Base-by-base conservation (phyloP, 2,329 filamentous ascomycete genomes). In the Nakataea oryzae region DNA sequence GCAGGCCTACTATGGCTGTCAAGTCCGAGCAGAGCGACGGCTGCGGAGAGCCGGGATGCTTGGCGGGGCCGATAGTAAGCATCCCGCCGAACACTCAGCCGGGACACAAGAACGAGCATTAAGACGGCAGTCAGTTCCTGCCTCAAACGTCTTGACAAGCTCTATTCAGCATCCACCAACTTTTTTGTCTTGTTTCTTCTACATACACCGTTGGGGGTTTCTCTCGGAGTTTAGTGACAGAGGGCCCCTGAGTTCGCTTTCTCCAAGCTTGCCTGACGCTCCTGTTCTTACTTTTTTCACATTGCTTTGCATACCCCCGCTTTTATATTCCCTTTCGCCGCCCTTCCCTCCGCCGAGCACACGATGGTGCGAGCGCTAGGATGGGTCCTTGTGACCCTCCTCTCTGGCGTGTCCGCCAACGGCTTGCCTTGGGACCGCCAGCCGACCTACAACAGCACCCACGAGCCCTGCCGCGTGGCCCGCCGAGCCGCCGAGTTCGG, bases 401-500 rank as follows among this genome's bases (percentile, higher is more conserved):
- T 24, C 54, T 27, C 54, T 1, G 28, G 54, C 54, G 54, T 21
- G 13, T 56, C 54, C 41, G 41, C 61, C 41, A 17, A 28, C 47
- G 9, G 58, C 26, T 30, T 41, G 34, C 58, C 32, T 21, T 30
- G 27, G 32, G 26, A 50, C 21, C 32, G 27, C n/a, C 56, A 55
- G 17, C 28, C 59, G 27, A 28, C 62, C 12, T 61, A 63, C 29
- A 13, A 61, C 58, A 26, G 29, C 54, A 41, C 34, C 13, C 54
- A 60, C 32, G 24, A 62, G 21, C 68, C 69, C 34, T 64, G 60
- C 27, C 67, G 24, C 13, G 29, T 41, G 12, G 54, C 54, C 30
- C 50, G 54, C n/a, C 13, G 57, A 27, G 60, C 60, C 3, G 54
- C 54, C 41, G 12, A 28, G 50, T 57, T 26, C 34, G 54, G 30